Percentiles rank a stretch among this genome's conserved stretches.
These are phyloP conservation scores for Ophiocordyceps sinensis DNA, from an alignment of 2,329 filamentous ascomycete genomes.

Conservation along the genomic window DNA sequence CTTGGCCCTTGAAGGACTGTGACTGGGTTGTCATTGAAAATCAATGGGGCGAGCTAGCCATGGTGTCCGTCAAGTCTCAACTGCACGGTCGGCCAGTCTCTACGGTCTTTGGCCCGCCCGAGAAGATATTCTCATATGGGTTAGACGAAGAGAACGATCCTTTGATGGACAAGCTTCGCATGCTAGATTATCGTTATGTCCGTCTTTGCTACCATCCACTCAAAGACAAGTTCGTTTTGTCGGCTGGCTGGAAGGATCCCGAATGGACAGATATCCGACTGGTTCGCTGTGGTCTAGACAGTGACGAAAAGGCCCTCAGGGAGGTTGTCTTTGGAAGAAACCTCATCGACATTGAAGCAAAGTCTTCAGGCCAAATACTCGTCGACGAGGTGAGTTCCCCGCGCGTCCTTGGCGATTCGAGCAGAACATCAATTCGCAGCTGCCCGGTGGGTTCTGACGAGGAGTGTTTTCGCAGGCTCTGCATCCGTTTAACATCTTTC, in stretches of 20 bases:
- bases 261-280: slow-evolving; percentile 65
- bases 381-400: slow-evolving; percentile 58
- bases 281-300: slow-evolving; percentile 68
- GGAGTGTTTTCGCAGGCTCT: slow-evolving; percentile 44
- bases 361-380: slow-evolving; percentile 66
- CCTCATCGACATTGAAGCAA: slow-evolving; percentile 84
- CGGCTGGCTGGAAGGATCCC: slow-evolving; percentile 88
- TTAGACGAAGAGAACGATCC: slow-evolving; percentile 56
- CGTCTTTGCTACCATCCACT: slow-evolving; percentile 82
- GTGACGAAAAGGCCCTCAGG: slow-evolving; percentile 71
- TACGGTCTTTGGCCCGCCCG: slow-evolving; percentile 51
- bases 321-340: slow-evolving; percentile 83
- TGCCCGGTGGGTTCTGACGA: background rate
- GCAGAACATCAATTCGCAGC: background rate
- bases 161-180: slow-evolving; percentile 58
- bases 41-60: slow-evolving; percentile 84
- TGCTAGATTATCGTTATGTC: slow-evolving; percentile 86
- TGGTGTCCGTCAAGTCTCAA: slow-evolving; percentile 50
- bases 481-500: slow-evolving; percentile 97
- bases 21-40: slow-evolving; percentile 95
- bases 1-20: slow-evolving; percentile 56
- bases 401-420: background rate
- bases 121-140: slow-evolving; percentile 40
- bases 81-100: slow-evolving; percentile 40
- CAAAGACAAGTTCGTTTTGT: slow-evolving; percentile 76